Percentiles rank a stretch among this genome's conserved stretches.
phyloP scores from a whole-genome alignment of 768 basidiomycete genomes.

The Mycena floridula region DNA sequence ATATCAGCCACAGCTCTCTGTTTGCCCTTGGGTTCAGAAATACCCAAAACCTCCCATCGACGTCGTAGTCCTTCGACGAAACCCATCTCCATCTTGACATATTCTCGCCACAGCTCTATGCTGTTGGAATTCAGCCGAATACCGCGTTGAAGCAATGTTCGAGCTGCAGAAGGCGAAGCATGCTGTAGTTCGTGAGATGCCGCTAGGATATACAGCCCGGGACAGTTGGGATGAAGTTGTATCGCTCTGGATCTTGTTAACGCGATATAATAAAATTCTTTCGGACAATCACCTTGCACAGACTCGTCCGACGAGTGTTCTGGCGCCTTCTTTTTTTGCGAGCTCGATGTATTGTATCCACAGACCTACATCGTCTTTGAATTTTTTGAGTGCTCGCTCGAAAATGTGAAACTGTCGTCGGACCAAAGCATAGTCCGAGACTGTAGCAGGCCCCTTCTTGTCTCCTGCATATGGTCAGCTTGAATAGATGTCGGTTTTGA shows the following conservation, averaged over 20 bases:
- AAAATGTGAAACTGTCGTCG: slow-evolving; percentile 85
- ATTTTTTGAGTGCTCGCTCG: slow-evolving; percentile 82
- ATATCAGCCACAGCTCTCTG: too few relatives aligned
- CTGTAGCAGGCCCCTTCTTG: slow-evolving; percentile 44
- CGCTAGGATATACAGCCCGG: slow-evolving; percentile 77
- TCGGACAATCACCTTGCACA: slow-evolving; percentile 60
- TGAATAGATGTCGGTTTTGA: background rate
- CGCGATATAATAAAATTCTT: slow-evolving; percentile 6
- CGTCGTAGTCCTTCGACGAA: slow-evolving; percentile 77
- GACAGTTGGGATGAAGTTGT: slow-evolving; percentile 77
- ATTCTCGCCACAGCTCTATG: slow-evolving; percentile 81
- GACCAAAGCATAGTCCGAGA: slow-evolving; percentile 83
- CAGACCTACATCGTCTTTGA: slow-evolving; percentile 80
- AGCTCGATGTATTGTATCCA: slow-evolving; percentile 89
- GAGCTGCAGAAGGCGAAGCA: slow-evolving; percentile 70
- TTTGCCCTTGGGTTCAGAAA: slow-evolving; percentile 26
- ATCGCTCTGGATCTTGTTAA: slow-evolving; percentile 51
- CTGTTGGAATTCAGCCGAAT: slow-evolving; percentile 71
- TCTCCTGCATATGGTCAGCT: slow-evolving; percentile 28
- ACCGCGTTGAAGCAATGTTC: slow-evolving; percentile 80
- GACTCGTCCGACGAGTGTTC: slow-evolving; percentile 73
- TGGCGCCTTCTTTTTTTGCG: slow-evolving; percentile 75
- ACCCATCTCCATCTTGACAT: slow-evolving; percentile 84
- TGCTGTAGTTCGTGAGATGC: slow-evolving; percentile 79
- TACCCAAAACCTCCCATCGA: slow-evolving; percentile 77